These are phyloP conservation scores for Mentha longifolia DNA, from an alignment of 257 asterid genomes.

Conservation along the genomic window DNA sequence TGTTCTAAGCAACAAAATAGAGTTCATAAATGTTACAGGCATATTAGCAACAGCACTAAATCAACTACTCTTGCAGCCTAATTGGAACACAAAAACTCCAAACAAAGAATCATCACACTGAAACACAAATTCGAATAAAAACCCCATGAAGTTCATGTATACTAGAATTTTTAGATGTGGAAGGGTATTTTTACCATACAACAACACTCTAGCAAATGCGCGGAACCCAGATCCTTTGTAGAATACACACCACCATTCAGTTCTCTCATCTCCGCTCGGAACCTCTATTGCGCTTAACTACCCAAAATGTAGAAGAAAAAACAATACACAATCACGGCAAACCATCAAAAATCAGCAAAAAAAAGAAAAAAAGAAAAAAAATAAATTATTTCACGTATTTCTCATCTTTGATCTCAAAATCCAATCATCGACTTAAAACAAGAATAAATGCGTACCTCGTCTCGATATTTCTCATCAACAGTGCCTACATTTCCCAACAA, in stretches of 20 bases:
- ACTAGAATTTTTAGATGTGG: background rate
- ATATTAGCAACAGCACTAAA: constrained; percentile 17
- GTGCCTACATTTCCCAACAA: constrained; percentile 48
- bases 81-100: constrained; percentile 15
- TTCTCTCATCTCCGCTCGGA: constrained; percentile 55
- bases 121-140: background rate
- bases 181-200: constrained; percentile 53
- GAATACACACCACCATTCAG: constrained; percentile 64
- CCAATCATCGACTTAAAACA: background rate
- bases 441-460: constrained; percentile 49
- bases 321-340: background rate
- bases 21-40: background rate
- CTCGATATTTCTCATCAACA: constrained; percentile 55
- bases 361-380: too few relatives aligned
- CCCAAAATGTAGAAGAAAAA: constrained; percentile 7
- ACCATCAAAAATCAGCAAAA: background rate
- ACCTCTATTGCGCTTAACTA: constrained; percentile 44
- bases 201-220: constrained; percentile 65
- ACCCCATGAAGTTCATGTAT: constrained; percentile 11
- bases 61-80: constrained; percentile 6
- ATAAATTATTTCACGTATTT: background rate
- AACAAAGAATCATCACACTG: background rate
- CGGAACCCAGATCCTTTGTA: constrained; percentile 73
- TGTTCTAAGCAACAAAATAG: background rate
- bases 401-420: constrained; percentile 1